Conservation (phyloP, 441 rosid species). For the Erysimum cheiri region DNA sequence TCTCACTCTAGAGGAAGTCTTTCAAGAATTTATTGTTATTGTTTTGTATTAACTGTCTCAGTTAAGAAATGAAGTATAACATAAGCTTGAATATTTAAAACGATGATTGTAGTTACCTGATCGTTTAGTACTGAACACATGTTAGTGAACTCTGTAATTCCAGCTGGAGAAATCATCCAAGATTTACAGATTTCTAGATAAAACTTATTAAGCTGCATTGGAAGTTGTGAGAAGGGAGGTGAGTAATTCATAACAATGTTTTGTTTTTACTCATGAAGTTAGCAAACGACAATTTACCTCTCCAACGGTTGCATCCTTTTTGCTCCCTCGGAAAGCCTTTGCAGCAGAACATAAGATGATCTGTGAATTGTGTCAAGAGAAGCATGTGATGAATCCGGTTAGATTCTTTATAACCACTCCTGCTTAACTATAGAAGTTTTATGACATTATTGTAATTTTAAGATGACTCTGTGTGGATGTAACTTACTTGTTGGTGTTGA, state of each 20-base stretch:
- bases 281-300: conserved; percentile 51
- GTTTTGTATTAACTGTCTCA: background rate
- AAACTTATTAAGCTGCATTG: conserved; percentile 69
- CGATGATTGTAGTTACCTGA: conserved; percentile 50
- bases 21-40: background rate
- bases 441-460: background rate
- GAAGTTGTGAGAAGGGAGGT: conserved; percentile 26
- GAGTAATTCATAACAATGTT: background rate
- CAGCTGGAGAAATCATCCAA: conserved; percentile 65
- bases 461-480: background rate
- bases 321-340: conserved; percentile 74
- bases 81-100: background rate
- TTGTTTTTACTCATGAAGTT: conserved; percentile 15
- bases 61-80: background rate
- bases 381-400: conserved; percentile 13
- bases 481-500: conserved; percentile 88
- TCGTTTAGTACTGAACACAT: conserved; percentile 84
- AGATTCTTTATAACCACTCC: background rate
- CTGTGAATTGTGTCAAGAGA: conserved; percentile 46
- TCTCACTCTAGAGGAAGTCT: background rate
- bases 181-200: conserved; percentile 75
- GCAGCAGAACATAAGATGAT: conserved; percentile 80
- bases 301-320: conserved; percentile 70
- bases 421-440: background rate
- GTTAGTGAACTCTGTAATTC: conserved; percentile 64